Evolutionary conservation across 1,284 basidiomycete genomes (phyloP).

Genomic region (Marasmius sp.): DNA sequence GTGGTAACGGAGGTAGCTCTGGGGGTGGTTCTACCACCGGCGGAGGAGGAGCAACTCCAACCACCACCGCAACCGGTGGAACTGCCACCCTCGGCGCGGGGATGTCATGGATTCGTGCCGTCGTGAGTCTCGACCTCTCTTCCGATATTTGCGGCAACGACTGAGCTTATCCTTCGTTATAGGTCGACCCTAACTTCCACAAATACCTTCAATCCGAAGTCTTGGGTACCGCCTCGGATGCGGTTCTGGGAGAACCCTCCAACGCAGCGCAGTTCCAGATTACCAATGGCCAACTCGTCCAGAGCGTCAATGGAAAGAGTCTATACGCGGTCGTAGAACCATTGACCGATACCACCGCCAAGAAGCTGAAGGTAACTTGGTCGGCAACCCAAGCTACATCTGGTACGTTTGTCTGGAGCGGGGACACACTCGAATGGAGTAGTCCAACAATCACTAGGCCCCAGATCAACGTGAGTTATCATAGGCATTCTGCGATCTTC

Average conservation of each 20-base stretch:
- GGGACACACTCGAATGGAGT: slow-evolving; percentile 57
- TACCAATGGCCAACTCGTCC: slow-evolving; percentile 51
- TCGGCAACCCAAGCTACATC: slow-evolving; percentile 44
- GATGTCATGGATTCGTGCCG: slow-evolving; percentile 61
- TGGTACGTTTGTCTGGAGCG: slow-evolving; percentile 53
- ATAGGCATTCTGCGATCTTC: background rate
- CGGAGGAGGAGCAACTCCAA: slow-evolving; percentile 24
- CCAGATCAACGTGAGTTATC: slow-evolving; percentile 45
- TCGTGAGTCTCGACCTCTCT: slow-evolving; percentile 36
- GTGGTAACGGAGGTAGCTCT: slow-evolving; percentile 24
- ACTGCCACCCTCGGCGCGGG: slow-evolving; percentile 48
- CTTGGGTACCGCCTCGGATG: slow-evolving; percentile 41
- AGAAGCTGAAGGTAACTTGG: slow-evolving; percentile 53
- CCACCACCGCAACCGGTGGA: slow-evolving; percentile 34
- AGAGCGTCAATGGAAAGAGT: slow-evolving; percentile 37
- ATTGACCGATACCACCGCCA: slow-evolving; percentile 44
- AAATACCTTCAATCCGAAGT: slow-evolving; percentile 58
- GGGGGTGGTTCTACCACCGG: slow-evolving; percentile 21
- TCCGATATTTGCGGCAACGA: background rate
- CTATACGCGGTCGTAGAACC: slow-evolving; percentile 52
- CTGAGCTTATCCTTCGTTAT: background rate
- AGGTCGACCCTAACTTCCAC: slow-evolving; percentile 67
- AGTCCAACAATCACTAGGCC: slow-evolving; percentile 45
- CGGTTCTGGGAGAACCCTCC: slow-evolving; percentile 49
- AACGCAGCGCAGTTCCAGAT: slow-evolving; percentile 58